A percentile compares a stretch with the other conserved stretches of the same genome.
Evolutionary conservation across 257 asterid species (phyloP).

Genomic region (Solanum dulcamara): DNA sequence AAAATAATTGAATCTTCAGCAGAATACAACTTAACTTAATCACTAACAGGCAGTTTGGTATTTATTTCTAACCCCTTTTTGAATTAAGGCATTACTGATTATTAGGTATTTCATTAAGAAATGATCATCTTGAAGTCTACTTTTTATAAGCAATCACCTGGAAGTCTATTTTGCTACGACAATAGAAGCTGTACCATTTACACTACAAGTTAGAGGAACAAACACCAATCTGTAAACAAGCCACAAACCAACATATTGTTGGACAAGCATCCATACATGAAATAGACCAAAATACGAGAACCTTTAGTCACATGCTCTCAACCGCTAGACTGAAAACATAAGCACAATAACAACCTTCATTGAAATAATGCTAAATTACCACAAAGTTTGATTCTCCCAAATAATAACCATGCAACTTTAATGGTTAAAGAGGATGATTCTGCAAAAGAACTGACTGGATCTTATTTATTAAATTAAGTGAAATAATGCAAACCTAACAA

Average conservation of each 20-base stretch:
- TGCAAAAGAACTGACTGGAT: neutral
- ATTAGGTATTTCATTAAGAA: neutral
- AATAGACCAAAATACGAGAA: neutral
- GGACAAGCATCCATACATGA: neutral
- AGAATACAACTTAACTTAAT: neutral
- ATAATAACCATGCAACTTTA: neutral
- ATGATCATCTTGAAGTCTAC: neutral
- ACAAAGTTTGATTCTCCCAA: neutral
- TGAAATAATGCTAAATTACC: neutral
- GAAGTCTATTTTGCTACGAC: neutral
- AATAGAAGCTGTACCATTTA: neutral
- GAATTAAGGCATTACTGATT: neutral
- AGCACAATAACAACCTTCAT: neutral
- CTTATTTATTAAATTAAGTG: neutral
- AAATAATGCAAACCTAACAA: neutral
- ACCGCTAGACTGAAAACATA: neutral
- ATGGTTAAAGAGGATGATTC: neutral
- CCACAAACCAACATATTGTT: neutral
- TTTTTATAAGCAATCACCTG: neutral
- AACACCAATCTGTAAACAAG: neutral
- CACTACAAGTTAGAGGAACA: neutral
- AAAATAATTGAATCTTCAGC: neutral
- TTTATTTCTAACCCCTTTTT: neutral
- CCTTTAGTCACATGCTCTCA: neutral
- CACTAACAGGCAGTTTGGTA: neutral